These are phyloP conservation scores for Buxus sempervirens DNA, from an alignment of 164 flowering plant species.

Conservation along the genomic window DNA sequence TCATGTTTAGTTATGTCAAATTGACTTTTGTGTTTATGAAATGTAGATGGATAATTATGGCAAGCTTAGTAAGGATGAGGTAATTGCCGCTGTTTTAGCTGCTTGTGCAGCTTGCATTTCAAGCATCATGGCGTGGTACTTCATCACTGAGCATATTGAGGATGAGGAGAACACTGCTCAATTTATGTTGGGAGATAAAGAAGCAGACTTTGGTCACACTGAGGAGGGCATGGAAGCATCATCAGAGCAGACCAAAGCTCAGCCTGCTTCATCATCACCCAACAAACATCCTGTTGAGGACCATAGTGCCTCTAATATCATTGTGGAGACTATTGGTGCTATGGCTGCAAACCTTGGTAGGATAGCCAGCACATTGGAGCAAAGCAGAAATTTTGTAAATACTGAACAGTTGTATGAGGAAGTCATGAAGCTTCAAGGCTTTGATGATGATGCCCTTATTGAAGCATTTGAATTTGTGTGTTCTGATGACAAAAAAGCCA, in stretches of 20 bases:
- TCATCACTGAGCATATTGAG: not conserved
- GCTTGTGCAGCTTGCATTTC: slow-evolving; percentile 9
- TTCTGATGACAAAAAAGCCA: slow-evolving; percentile 11
- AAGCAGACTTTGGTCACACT: not conserved
- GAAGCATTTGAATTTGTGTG: slow-evolving; percentile 4
- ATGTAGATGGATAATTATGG: slow-evolving; percentile 2
- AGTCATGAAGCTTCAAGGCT: slow-evolving; percentile 5
- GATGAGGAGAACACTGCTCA: not conserved
- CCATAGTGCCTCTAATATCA: not conserved
- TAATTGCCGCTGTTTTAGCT: slow-evolving; percentile 1
- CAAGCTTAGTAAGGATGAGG: not conserved
- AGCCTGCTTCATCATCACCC: not conserved
- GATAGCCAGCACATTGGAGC: slow-evolving; percentile 2
- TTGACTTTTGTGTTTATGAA: not conserved
- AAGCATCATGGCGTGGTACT: slow-evolving; percentile 1
- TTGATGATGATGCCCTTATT: not conserved
- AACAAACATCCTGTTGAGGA: not conserved
- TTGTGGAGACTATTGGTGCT: not conserved
- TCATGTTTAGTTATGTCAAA: too few relatives aligned
- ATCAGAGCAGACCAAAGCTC: slow-evolving; percentile 4
- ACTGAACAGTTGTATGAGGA: slow-evolving; percentile 4
- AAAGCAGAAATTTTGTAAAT: not conserved
- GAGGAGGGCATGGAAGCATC: slow-evolving; percentile 7
- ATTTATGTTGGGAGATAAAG: not conserved
- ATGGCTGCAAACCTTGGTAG: slow-evolving; percentile 5